Percentiles rank a stretch among this genome's conserved stretches.
These are phyloP conservation scores for Malassezia caprae DNA, from an alignment of 1,284 basidiomycete genomes.

Conservation along the genomic window DNA sequence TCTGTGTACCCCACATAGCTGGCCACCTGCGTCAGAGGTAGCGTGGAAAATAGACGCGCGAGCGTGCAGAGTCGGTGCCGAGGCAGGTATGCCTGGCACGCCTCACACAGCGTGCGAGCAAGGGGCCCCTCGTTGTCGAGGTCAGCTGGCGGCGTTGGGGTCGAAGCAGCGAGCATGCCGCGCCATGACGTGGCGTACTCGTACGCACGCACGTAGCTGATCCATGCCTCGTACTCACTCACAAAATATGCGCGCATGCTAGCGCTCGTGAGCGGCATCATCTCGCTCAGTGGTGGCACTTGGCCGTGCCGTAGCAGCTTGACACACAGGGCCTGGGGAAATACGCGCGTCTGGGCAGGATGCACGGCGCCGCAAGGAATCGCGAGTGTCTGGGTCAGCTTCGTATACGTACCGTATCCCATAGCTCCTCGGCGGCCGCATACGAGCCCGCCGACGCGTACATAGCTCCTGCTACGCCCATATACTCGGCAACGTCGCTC, in stretches of 20 bases:
- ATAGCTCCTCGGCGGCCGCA: slow-evolving; percentile 25
- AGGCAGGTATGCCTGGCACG: background rate
- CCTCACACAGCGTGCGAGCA: background rate
- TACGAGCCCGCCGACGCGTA: slow-evolving; percentile 22
- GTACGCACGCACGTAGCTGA: slow-evolving; percentile 16
- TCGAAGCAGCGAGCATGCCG: background rate
- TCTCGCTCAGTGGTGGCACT: slow-evolving; percentile 48
- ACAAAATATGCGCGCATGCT: background rate
- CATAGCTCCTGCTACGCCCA: slow-evolving; percentile 33
- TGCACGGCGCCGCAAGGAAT: slow-evolving; percentile 60
- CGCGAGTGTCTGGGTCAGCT: slow-evolving; percentile 52
- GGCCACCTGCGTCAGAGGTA: background rate
- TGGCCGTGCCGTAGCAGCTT: slow-evolving; percentile 65
- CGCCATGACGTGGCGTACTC: slow-evolving; percentile 1
- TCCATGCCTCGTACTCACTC: slow-evolving; percentile 17
- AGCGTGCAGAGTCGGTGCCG: background rate
- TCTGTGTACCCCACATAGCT: background rate
- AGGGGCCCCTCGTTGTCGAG: background rate
- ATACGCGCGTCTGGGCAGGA: background rate
- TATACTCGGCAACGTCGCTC: slow-evolving; percentile 32
- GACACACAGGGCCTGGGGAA: slow-evolving; percentile 58
- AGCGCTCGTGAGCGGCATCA: background rate
- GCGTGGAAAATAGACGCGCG: background rate
- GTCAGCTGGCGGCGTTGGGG: background rate
- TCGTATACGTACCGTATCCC: slow-evolving; percentile 26